Base-by-base conservation (phyloP, 2,329 filamentous ascomycete genomes). In the Onygena corvina region DNA sequence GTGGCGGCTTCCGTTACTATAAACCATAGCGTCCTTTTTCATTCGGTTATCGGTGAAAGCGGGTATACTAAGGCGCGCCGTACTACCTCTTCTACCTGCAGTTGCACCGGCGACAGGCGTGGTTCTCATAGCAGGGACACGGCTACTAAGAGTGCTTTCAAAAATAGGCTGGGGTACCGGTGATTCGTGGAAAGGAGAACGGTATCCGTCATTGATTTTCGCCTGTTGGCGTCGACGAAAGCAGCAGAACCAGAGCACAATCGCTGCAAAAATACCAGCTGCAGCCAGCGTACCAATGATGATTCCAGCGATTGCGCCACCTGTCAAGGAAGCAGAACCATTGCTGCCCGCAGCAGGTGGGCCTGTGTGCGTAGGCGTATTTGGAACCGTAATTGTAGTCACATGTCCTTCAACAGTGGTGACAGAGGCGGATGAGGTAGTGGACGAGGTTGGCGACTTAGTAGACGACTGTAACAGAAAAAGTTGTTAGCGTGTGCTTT, bases 1-100 rank as follows among this genome's bases (percentile, higher is more conserved):
- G 38, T 65, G 59, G 29, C 67, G 67, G 45, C 61, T 57, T 48
- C 67, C 67, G 46, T 68, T 62, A 11, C 63, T 61, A 54, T 68
- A 69, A 48, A 71, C 61, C 20, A 62, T 55, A 5, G 64, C 61
- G 52, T 65, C 65, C 40, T 67, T 65, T 51, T 70, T 71, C 61
- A 72, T 59, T 50, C 70, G 66, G 53, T 65, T 65, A 53, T 72
- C 70, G 33, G 65, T 71, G 47, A 67, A 69, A 11, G 60, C 62
- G 4, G 59, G 59, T 47, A 61, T 54, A 38, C 48, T 49, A 9
- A 54, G 49, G n/a, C 35, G 47, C 36, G 42, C 46, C 21, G 27
- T 44, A 14, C 30, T 23, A 18, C 33, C 42, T 27, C 42, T 27
- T 11, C 34, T 36, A n/a, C 35, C 30, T 23, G 34, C 51, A 18